Base-by-base conservation (phyloP, 176 grass and related monocot genomes). In the Carex kokanica region DNA sequence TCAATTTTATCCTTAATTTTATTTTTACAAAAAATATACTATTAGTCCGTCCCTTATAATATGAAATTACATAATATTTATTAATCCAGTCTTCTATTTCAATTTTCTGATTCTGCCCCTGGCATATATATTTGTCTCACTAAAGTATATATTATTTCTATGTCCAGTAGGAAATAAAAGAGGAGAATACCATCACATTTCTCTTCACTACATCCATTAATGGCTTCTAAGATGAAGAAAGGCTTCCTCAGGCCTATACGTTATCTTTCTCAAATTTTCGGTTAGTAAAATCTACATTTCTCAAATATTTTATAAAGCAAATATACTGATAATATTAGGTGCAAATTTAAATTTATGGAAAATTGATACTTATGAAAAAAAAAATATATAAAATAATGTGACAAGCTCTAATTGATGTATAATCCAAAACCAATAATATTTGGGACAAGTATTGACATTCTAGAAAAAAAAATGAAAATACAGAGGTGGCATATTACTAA, bases 151-250 rank as follows among this genome's bases (percentile, higher is more conserved):
- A 51, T 74, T 11, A 59, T 36, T 59, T 79, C 5, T 82, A 4
- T 64, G 45, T 53, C 6, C 8, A 24, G 38, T 47, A 66, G 79
- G 60, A 75, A 29, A 54, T 55, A 75, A 55, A 52, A 64, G 20
- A 49, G 41, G 38, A 65, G 78, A 18, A 40, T 61, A 60, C 6
- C 29, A 38, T 79, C 23, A 59, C 4, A 59, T 21, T 23, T 81
- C 6, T 62, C n/a, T 32, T 38, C 31, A 62, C 38, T 52, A 66
- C 21, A 20, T 27, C 21, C 32, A 82, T 66, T 54, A 43, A 84
- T 84, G 82, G 12, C 65, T 84, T 70, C 82, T 84, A 72, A 36
- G 66, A 40, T 84, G 83, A 84, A 84, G 83, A 84, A 84, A 75
- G 83, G 83, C 83, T 75, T 84, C n/a, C 64, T 84, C 65, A 84